Conservation (phyloP, 2,329 filamentous ascomycete genomes). For the Scedosporium minutisporum region DNA sequence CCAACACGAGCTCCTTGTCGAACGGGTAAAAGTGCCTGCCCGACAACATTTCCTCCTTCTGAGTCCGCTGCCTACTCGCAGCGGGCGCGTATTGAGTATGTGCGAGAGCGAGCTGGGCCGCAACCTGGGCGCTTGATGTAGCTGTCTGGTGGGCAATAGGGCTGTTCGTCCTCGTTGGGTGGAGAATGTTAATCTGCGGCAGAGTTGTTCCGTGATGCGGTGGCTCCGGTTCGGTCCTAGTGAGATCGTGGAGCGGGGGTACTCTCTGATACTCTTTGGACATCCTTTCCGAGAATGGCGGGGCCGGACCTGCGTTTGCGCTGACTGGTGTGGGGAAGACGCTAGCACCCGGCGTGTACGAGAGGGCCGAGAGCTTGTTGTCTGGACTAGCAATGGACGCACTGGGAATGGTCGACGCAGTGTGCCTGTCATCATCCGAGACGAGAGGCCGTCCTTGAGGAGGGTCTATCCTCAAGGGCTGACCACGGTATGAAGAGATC, state of each 20-base stretch:
- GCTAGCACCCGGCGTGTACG: conserved; percentile 40
- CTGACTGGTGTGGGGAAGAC: conserved; percentile 55
- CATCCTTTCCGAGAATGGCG: conserved; percentile 36
- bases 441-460: conserved; percentile 48
- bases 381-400: conserved; percentile 50
- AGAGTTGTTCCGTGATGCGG: conserved; percentile 36
- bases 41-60: conserved; percentile 84
- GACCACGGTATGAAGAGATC: conserved; percentile 50
- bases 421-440: conserved; percentile 48
- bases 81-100: conserved; percentile 37
- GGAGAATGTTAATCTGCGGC: conserved; percentile 48
- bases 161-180: conserved; percentile 39
- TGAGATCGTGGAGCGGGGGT: conserved; percentile 50
- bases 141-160: conserved; percentile 23
- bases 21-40: conserved; percentile 74
- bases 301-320: conserved; percentile 35
- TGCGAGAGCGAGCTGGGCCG: conserved; percentile 50
- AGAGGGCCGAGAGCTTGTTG: conserved; percentile 50
- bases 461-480: conserved; percentile 52
- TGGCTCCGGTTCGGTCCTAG: conserved; percentile 45
- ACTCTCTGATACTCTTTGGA: conserved; percentile 52
- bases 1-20: conserved; percentile 65
- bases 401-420: conserved; percentile 50
- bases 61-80: conserved; percentile 37
- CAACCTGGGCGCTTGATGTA: conserved; percentile 39